Conservation (phyloP, 1,284 basidiomycete genomes). For the Sphagnurus paluster region DNA sequence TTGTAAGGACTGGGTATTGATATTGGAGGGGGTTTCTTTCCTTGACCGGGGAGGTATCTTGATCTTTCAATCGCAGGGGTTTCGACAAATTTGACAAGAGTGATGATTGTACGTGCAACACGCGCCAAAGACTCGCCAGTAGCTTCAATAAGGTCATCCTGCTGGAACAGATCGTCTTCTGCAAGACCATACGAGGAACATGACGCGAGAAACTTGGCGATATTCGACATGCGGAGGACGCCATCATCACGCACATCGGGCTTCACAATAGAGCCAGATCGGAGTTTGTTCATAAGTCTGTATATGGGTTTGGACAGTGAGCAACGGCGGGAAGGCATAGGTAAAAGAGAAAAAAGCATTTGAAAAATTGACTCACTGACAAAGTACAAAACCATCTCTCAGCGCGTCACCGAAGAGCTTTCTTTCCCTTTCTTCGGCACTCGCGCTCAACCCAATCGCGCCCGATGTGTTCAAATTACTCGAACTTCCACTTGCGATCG, state of each 20-base stretch:
- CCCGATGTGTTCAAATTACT: conserved; percentile 39
- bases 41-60: conserved; percentile 45
- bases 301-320: background rate
- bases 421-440: conserved; percentile 73
- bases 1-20: conserved; percentile 19
- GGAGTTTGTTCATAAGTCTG: conserved; percentile 75
- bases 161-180: conserved; percentile 64
- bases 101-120: conserved; percentile 67
- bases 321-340: conserved; percentile 11
- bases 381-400: conserved; percentile 82
- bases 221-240: conserved; percentile 61
- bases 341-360: background rate
- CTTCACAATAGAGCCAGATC: conserved; percentile 58
- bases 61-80: conserved; percentile 42
- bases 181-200: conserved; percentile 64
- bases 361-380: conserved; percentile 79
- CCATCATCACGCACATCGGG: conserved; percentile 72
- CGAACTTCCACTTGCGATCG: conserved; percentile 38
- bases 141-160: conserved; percentile 66
- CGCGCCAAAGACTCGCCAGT: conserved; percentile 60
- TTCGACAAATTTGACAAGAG: conserved; percentile 63
- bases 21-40: conserved; percentile 25
- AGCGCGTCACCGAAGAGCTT: conserved; percentile 72
- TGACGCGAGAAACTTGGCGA: conserved; percentile 72
- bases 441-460: conserved; percentile 42